Evolutionary conservation across 2,329 filamentous ascomycete species (phyloP), one percentile per base, ranked within the genome.

Genomic region (Botrytis elliptica): DNA sequence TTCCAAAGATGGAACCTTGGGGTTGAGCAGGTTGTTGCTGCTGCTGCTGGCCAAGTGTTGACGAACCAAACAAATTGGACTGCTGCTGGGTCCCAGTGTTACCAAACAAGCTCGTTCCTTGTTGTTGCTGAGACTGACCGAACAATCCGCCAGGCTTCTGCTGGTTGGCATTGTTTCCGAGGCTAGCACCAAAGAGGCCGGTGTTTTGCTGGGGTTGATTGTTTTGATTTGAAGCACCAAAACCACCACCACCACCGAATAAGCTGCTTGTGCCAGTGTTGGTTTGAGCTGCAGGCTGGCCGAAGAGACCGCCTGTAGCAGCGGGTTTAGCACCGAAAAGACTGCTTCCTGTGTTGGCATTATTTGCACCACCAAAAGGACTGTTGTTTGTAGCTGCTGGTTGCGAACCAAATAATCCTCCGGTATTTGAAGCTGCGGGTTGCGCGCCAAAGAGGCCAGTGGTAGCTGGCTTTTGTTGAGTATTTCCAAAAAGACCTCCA

Each of bases 1-100:
- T 85, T 22, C 89, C 89, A 71, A 93, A 89, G 4, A 93, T 78
- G 0, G 90, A 91, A 73, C 88, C 88, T 72, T 88, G 86, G 62
- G 86, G 84, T 29, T 72, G 70, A 52, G 42, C 62, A 49, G 60
- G 71, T 49, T 44, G 71, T 71, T 84, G 84, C 67, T 83, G 83
- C 70, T 79, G 80, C 62, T 77, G 80, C 66, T 78, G 65, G 78
- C 72, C 75, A 75, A 75, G 76, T 64, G 57, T 42, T 49, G 70
- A 59, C 5, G 62, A 57, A n/a, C 80, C 80, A 75, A 83, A 83
- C 62, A 83, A 74, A 40, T 78, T 75, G 29, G 75, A 74, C 71
- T 74, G 74, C 72, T 79, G 77, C 67, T 79, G 79, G 44, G 62
- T 78, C 25, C 72, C 70, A 55, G 76, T 75, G 71, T 76, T 80